Conservation (phyloP, 1,284 basidiomycete species). For the Peniophora sp. region DNA sequence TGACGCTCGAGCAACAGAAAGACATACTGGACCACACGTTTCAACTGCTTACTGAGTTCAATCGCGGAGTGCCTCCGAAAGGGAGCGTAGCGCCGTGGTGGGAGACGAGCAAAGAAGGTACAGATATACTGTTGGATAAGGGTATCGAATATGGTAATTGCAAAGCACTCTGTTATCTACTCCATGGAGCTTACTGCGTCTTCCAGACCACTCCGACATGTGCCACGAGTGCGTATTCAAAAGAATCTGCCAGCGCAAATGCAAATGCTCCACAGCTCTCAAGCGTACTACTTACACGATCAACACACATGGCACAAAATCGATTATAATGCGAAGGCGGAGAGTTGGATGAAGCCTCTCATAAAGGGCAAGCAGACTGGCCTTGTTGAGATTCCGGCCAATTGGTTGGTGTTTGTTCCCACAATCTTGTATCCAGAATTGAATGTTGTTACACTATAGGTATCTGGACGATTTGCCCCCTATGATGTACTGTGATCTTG, state of each 20-base stretch:
- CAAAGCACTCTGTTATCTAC: neutral
- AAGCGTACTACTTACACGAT: conserved; percentile 66
- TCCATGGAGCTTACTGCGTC: neutral
- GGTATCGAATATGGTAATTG: conserved; percentile 68
- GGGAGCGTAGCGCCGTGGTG: conserved; percentile 74
- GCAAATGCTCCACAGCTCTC: conserved; percentile 36
- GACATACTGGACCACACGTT: conserved; percentile 68
- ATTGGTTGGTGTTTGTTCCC: conserved; percentile 40
- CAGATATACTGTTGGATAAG: conserved; percentile 61
- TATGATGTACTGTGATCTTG: conserved; percentile 42
- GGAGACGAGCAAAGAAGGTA: conserved; percentile 68
- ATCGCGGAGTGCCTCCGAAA: conserved; percentile 58
- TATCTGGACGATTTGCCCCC: conserved; percentile 65
- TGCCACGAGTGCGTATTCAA: conserved; percentile 40
- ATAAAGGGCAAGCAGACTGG: conserved; percentile 58
- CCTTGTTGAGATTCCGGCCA: conserved; percentile 66
- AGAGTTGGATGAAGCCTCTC: conserved; percentile 74
- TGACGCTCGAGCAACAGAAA: conserved; percentile 62
- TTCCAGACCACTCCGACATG: conserved; percentile 62
- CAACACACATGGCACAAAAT: conserved; percentile 73
- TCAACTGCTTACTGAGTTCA: conserved; percentile 61
- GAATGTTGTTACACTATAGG: no score
- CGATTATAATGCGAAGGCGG: conserved; percentile 52
- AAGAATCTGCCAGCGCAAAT: neutral
- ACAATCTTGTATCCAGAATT: no score